Evolutionary conservation across 345 rosid species (phyloP).

Genomic region (Sisymbrium irio): DNA sequence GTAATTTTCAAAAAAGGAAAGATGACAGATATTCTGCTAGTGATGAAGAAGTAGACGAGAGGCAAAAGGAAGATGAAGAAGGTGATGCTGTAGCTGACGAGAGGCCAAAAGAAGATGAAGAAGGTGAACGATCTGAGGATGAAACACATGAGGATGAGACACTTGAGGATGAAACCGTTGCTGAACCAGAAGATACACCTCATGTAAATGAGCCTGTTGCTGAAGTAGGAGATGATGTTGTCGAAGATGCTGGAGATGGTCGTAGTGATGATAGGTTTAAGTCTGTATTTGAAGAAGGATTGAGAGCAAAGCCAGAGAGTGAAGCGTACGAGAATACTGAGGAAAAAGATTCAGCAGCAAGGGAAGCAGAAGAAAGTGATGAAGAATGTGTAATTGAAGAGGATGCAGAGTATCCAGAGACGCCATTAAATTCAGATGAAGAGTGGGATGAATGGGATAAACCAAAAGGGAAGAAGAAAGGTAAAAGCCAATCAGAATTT

Average conservation of each 20-base stretch:
- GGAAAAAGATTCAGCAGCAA: background rate
- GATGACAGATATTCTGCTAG: background rate
- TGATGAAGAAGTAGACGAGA: background rate
- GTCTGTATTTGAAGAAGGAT: background rate
- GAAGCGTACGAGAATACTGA: background rate
- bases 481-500: too few relatives aligned
- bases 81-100: too few relatives aligned
- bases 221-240: background rate
- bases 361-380: background rate
- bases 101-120: background rate
- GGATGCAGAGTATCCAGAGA: background rate
- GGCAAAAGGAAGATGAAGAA: too few relatives aligned
- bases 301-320: background rate
- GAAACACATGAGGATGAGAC: background rate
- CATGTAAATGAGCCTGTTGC: too few relatives aligned
- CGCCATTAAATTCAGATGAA: background rate
- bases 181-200: too few relatives aligned
- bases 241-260: background rate
- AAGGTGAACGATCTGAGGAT: background rate
- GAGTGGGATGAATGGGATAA: background rate
- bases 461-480: too few relatives aligned
- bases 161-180: fast-evolving
- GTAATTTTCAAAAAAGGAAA: too few relatives aligned
- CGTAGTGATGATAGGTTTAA: background rate
- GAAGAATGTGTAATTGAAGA: background rate